Evolutionary conservation across 2,329 filamentous ascomycete species (phyloP), one percentile per base, ranked within the genome.

Genomic region (Colletotrichum abscissum): DNA sequence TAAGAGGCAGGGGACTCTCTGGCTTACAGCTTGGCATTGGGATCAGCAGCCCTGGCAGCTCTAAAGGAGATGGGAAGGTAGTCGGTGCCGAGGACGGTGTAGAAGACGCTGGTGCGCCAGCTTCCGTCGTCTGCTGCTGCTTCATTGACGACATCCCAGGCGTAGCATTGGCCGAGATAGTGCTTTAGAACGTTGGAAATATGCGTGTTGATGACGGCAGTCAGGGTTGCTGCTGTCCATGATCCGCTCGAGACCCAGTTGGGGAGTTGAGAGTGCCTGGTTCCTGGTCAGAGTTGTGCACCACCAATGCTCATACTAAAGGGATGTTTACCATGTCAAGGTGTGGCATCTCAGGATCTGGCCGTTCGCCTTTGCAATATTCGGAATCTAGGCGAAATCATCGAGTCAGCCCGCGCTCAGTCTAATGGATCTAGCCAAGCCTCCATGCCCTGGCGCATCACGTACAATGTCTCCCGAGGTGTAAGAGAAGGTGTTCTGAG

Each of bases 321-420:
- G 66, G 49, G 77, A 68, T 8, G 62, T 72, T 78, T 90, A 83
- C 86, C 86, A 88, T 49, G 85, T 83, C n/a, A 87, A 77, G 64
- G 86, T 91, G 78, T 94, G 92, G 80, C 92, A 93, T 68, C 92
- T 85, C 64, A 93, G 77, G 30, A 89, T 76, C 80, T 89, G 85
- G 4, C 84, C 81, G 73, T 88, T 88, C 42, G 79, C 78, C 76
- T 83, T 82, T 14, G 88, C 88, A 22, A 88, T 81, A 59, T 84
- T 81, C 55, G 87, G 81, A 24, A 90, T 82, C 74, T 75, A 16
- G 11, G 9, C 7, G 12, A 8, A 1, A 11, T 1, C 2, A 16
- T 2, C 12, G 3, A 4, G 55, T 65, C 14, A 59, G 56, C n/a
- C 4, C 19, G 19, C 8, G 42, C 19, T 22, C 42, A 42, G 38